Base-by-base conservation (phyloP, 2,329 filamentous ascomycete species). In the Aspergillus proliferans region DNA sequence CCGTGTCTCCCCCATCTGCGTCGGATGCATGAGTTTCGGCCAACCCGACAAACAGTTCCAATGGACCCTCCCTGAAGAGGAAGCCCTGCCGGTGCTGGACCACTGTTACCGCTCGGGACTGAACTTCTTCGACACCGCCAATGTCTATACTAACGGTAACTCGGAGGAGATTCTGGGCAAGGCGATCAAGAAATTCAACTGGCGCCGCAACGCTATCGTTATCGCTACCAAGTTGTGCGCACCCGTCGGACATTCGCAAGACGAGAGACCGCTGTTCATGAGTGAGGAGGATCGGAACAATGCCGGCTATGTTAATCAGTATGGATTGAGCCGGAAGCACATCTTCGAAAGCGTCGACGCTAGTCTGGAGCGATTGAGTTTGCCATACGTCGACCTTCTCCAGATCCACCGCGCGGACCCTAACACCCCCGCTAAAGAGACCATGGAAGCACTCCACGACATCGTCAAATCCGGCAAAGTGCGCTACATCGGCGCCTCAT, bases 261-360 rank as follows among this genome's bases (percentile, higher is more conserved):
- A 56, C 36, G 60, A 65, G 33, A 61, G 63, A 19, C 62, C 64
- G n/a, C 48, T 60, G 12, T 62, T 70, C 39, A 63, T 70, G 46
- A 73, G 67, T 40, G 52, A 60, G 3, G 67, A 75, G 39, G 64
- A 79, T 15, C 66, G 62, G 1, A 62, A 61, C 22, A 50, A 62
- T 12, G 36, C 46, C 12, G 58, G 59, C 28, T 62, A 61, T 28
- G 49, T 62, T 4, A 64, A 64, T 15, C 55, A 63, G 22, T 62
- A 61, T 10, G 81, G 83, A 0, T 63, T 85, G 34, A 79, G 74
- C 45, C 69, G 83, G n/a, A 82, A 81, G 57, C 78, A 82, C 55
- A 81, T 86, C 55, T 78, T 85, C 53, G 76, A 81, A 52, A 80
- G 80, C 0, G 79, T 86, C 6, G 76, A 85, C 47, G 71, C 68